Conservation (phyloP, 1,284 basidiomycete species). For the Ustanciosporium gigantosporum region DNA sequence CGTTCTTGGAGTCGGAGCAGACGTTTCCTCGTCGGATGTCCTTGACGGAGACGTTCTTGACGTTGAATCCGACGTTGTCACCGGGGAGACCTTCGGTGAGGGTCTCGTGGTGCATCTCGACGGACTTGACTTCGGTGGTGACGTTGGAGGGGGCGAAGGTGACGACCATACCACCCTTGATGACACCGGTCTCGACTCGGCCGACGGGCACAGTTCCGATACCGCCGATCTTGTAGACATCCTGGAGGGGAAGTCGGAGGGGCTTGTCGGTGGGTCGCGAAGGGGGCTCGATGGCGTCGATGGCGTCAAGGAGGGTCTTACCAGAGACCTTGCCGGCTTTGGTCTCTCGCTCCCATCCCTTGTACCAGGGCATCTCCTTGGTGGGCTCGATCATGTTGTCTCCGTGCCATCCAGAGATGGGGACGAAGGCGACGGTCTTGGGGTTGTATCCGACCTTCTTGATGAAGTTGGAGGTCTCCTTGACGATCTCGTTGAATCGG, state of each 20-base stretch:
- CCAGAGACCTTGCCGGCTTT: conserved; percentile 91
- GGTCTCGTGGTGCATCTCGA: conserved; percentile 99
- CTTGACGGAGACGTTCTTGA: conserved; percentile 99
- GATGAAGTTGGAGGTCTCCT: conserved; percentile 98
- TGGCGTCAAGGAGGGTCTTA: conserved; percentile 99
- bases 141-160: conserved; percentile 95
- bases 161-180: conserved; percentile 98
- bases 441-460: conserved; percentile 99
- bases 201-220: conserved; percentile 99
- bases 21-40: conserved; percentile 99
- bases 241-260: conserved; percentile 99
- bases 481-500: conserved; percentile 99
- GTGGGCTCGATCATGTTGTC: conserved; percentile 97
- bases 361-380: conserved; percentile 96
- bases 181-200: conserved; percentile 99
- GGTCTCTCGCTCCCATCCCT: conserved; percentile 75
- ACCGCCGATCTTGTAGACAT: conserved; percentile 99
- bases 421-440: conserved; percentile 96
- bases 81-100: conserved; percentile 91
- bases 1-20: conserved; percentile 98
- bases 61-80: conserved; percentile 94
- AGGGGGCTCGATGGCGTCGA: conserved; percentile 98
- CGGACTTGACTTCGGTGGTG: conserved; percentile 99
- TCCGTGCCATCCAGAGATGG: conserved; percentile 99
- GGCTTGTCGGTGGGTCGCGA: conserved; percentile 97